Conservation (phyloP, 768 basidiomycete genomes). For the Termitomyces sp. region DNA sequence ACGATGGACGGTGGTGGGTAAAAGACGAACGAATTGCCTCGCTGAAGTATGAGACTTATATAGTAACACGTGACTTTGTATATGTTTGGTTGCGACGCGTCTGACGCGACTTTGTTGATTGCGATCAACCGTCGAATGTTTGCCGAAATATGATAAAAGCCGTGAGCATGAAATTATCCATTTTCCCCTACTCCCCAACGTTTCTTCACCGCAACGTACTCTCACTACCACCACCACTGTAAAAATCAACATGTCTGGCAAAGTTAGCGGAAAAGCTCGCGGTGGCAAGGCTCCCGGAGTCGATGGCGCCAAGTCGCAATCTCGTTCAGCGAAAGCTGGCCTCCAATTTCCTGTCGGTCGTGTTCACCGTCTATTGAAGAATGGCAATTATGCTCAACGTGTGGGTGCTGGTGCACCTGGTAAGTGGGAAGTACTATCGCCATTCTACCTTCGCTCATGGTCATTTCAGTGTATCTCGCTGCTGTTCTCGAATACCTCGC, state of each 20-base stretch:
- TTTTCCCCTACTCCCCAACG: slow-evolving; percentile 6
- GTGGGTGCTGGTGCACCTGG: slow-evolving; percentile 76
- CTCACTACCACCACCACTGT: slow-evolving; percentile 1
- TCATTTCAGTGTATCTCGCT: slow-evolving; percentile 64
- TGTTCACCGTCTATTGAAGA: slow-evolving; percentile 73
- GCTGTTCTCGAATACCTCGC: slow-evolving; percentile 81
- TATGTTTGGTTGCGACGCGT: slow-evolving; percentile 30
- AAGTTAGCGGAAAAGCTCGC: slow-evolving; percentile 25
- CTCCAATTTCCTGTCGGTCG: slow-evolving; percentile 79
- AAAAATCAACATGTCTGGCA: slow-evolving; percentile 27
- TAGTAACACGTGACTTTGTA: slow-evolving; percentile 29
- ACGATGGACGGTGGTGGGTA: slow-evolving; percentile 15
- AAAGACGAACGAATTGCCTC: slow-evolving; percentile 13
- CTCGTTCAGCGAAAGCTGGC: slow-evolving; percentile 58
- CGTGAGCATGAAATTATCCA: not conserved
- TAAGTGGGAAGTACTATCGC: slow-evolving; percentile 16
- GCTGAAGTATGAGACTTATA: slow-evolving; percentile 19
- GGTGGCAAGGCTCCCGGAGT: slow-evolving; percentile 32
- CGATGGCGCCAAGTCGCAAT: slow-evolving; percentile 43
- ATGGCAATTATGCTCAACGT: slow-evolving; percentile 74
- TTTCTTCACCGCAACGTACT: slow-evolving; percentile 2
- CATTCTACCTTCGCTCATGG: not conserved
- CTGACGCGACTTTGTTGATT: slow-evolving; percentile 34
- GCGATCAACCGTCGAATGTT: not conserved
- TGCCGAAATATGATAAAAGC: slow-evolving; percentile 22